These are phyloP conservation scores for Plasmodium vinckei DNA, from an alignment of 169 alveolate species.

Conservation along the genomic window DNA sequence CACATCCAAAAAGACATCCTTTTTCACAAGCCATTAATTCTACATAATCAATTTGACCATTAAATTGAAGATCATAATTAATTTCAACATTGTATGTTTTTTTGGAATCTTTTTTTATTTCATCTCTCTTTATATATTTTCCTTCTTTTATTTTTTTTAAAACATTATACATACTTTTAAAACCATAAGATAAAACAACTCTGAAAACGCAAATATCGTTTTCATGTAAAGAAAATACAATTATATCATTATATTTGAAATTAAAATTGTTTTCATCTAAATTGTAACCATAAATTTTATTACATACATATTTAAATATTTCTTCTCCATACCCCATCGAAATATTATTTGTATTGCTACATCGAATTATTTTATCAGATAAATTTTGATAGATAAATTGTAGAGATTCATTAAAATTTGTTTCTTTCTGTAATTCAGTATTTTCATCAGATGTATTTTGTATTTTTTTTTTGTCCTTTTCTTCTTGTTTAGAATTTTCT, in stretches of 20 bases:
- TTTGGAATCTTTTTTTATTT: neutral
- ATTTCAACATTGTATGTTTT: conserved; percentile 18
- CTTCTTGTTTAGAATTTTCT: neutral
- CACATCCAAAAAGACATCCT: conserved; percentile 73
- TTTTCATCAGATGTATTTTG: neutral
- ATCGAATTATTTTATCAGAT: conserved; percentile 12
- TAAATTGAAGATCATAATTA: conserved; percentile 30
- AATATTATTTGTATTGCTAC: conserved; percentile 40
- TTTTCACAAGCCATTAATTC: conserved; percentile 74
- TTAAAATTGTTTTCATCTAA: conserved; percentile 18
- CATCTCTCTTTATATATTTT: neutral
- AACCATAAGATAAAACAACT: conserved; percentile 63
- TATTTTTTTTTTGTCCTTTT: neutral
- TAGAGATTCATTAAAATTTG: neutral
- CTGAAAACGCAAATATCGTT: conserved; percentile 24
- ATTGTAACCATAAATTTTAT: conserved; percentile 10
- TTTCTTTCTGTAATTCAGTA: neutral
- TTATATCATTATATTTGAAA: conserved; percentile 41
- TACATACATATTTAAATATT: conserved; percentile 59
- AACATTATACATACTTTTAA: conserved; percentile 66
- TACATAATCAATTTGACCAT: conserved; percentile 52
- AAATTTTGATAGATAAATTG: conserved; percentile 12
- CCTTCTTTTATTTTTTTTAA: conserved; percentile 17
- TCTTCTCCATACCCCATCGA: conserved; percentile 74
- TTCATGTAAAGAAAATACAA: conserved; percentile 38